Percentiles rank a stretch among this genome's conserved stretches.
These are phyloP conservation scores for Fusarium humuli DNA, from an alignment of 2,329 filamentous ascomycete species.

Conservation along the genomic window DNA sequence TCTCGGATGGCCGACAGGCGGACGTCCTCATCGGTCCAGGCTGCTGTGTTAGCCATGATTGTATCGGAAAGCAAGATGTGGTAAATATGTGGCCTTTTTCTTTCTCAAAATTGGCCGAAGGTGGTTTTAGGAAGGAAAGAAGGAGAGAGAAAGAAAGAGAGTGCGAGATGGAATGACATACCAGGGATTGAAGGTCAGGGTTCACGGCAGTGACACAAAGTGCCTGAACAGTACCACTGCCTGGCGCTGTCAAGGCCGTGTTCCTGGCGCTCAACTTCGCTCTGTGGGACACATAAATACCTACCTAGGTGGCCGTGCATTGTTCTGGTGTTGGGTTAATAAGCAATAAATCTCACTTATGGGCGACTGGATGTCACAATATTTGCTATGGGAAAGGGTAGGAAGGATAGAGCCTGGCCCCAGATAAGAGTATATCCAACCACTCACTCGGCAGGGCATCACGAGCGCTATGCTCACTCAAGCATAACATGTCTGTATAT, in stretches of 20 bases:
- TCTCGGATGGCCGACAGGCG: constrained; percentile 21
- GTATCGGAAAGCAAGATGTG: not conserved
- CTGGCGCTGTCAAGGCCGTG: not conserved
- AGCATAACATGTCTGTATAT: not conserved
- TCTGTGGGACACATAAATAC: not conserved
- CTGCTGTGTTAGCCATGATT: constrained; percentile 10
- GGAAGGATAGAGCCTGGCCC: not conserved
- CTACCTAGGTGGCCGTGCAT: not conserved
- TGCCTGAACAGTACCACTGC: not conserved
- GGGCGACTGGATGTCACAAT: not conserved
- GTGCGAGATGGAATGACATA: not conserved
- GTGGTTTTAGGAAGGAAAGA: not conserved
- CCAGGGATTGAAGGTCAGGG: not conserved
- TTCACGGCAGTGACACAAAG: not conserved
- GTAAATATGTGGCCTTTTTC: not conserved
- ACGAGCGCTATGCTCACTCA: not conserved
- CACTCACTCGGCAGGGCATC: not conserved
- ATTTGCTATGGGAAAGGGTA: not conserved
- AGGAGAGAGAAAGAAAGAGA: not conserved
- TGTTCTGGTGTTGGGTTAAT: not conserved
- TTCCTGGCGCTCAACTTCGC: not conserved
- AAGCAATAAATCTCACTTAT: not conserved
- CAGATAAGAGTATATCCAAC: not conserved
- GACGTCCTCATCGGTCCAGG: constrained; percentile 42
- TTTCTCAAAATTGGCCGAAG: not conserved